Evolutionary conservation across 139 green algal species (phyloP), one percentile per base, ranked within the genome.

Genomic region (Tetratostichococcus sp.): DNA sequence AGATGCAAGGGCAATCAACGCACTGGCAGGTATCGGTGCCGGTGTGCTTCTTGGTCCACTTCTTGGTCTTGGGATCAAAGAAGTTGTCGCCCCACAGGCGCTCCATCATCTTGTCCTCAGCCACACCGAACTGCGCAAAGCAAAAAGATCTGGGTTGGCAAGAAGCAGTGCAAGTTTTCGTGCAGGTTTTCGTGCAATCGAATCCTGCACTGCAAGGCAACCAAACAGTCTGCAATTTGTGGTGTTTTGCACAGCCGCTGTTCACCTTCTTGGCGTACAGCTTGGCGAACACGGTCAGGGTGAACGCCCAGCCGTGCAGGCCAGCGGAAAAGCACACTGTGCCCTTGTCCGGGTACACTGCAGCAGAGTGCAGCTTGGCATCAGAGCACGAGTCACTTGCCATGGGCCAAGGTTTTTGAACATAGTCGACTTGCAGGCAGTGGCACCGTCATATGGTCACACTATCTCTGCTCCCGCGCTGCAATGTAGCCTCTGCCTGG

Each of bases 291-390:
- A 92, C 92, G 71, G 93, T 97, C 5, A 99, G 90, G n/a, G 95
- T 98, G 93, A 99, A 99, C n/a, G 95, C 95, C 95, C 95, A 99
- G 80, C 92, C 95, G 91, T 99, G 95, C 65, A 99, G 95, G 83
- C 95, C 95, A 50, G 95, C 95, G 42, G 89, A 97, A 93, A 99
- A 99, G 70, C 87, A 97, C 66, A 99, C 95, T 59, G 95, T 98
- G 70, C 94, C 94, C 86, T 96, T 95, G 80, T 99, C 94, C 70
- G 95, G 94, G 87, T 96, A 97, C 66, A 98, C 95, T 62, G 50
- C 50, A 26, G 50, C 79, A n/a, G n/a, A n/a, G n/a, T n/a, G n/a
- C n/a, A n/a, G n/a, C n/a, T n/a, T n/a, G n/a, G n/a, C n/a, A n/a
- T n/a, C 39, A 50, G 39, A 50, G 11, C 6, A 50, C 8, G 39